phyloP scores from a whole-genome alignment of 768 basidiomycete genomes.

The Xerocomellus dryophilus region DNA sequence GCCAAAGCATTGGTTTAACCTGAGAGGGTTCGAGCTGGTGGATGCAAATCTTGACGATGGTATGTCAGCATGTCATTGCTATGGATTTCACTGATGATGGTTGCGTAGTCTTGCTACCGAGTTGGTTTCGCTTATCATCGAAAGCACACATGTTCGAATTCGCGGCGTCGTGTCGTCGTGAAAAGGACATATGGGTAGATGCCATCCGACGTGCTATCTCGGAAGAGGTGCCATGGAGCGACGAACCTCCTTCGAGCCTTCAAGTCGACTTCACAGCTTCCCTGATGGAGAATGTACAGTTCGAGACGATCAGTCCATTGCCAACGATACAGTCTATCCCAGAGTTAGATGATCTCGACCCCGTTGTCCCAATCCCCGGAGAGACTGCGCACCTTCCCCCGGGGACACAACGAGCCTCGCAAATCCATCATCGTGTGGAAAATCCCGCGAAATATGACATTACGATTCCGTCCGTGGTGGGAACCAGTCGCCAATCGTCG shows the following conservation, averaged over 20 bases:
- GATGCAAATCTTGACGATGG: conserved; percentile 73
- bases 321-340: conserved; percentile 60
- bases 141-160: conserved; percentile 79
- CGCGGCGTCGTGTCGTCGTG: conserved; percentile 76
- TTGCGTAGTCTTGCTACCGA: conserved; percentile 68
- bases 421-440: conserved; percentile 24
- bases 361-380: conserved; percentile 1
- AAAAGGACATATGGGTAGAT: conserved; percentile 85
- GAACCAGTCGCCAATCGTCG: conserved; percentile 56
- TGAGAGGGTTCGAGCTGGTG: conserved; percentile 67
- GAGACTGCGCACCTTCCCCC: conserved; percentile 2
- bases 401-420: conserved; percentile 2
- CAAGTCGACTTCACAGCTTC: conserved; percentile 42
- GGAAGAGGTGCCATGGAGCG: conserved; percentile 45
- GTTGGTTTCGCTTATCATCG: conserved; percentile 71
- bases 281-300: conserved; percentile 37
- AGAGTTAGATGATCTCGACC: conserved; percentile 35
- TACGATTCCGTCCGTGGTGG: conserved; percentile 7
- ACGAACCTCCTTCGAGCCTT: conserved; percentile 65
- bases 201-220: conserved; percentile 56
- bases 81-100: conserved; percentile 4
- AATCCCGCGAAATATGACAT: conserved; percentile 18
- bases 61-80: conserved; percentile 41
- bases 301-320: conserved; percentile 40
- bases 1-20: conserved; percentile 82